phyloP scores from a whole-genome alignment of 2,329 filamentous ascomycete species.

The Grosmannia clavigera region DNA sequence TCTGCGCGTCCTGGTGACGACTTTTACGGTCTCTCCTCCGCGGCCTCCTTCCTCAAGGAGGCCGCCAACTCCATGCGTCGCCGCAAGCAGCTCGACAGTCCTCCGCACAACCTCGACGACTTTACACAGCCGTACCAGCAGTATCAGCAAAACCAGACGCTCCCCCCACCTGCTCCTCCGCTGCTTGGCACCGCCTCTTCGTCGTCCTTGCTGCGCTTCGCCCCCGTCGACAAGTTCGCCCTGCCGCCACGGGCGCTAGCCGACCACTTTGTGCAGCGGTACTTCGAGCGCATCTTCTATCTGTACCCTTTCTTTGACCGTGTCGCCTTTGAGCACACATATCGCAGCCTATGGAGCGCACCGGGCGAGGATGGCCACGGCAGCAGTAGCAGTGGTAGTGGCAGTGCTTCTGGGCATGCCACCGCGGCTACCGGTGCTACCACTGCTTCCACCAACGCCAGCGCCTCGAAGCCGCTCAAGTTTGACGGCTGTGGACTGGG shows the following conservation, averaged over 20 bases:
- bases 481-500: conserved; percentile 7
- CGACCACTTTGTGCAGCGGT: conserved; percentile 27
- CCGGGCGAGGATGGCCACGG: not conserved
- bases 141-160: not conserved
- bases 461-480: not conserved
- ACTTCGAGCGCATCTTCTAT: conserved; percentile 26
- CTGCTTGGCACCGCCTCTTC: not conserved
- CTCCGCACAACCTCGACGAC: not conserved
- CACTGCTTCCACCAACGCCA: not conserved
- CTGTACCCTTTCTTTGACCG: conserved; percentile 32
- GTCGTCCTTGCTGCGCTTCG: not conserved
- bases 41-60: conserved; percentile 7
- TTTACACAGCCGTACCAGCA: not conserved
- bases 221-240: conserved; percentile 2
- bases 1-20: not conserved
- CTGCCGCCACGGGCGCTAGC: conserved; percentile 27
- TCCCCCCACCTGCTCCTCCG: not conserved
- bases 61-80: conserved; percentile 2
- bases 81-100: not conserved
- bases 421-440: no score
- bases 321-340: conserved; percentile 22
- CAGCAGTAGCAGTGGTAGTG: not conserved
- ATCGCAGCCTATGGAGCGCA: conserved; percentile 2
- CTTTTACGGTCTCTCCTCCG: conserved; percentile 6
- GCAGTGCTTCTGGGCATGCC: no score